Base-by-base conservation (phyloP, 139 green algal genomes). In the Closterium sp. region DNA sequence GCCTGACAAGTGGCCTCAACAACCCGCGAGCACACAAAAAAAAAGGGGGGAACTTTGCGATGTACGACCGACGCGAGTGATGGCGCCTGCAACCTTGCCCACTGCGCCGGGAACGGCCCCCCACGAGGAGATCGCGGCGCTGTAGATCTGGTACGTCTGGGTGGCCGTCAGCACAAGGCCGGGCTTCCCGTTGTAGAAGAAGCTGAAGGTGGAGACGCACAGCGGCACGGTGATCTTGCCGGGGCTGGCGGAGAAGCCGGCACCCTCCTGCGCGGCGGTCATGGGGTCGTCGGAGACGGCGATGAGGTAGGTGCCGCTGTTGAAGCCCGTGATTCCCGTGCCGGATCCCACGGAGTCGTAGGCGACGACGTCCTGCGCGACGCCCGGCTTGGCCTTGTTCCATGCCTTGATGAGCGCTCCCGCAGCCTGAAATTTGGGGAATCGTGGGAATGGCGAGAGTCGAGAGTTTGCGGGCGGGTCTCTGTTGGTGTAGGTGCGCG, bases 221-320 rank as follows among this genome's bases (percentile, higher is more conserved):
- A 34, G 83, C n/a, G 83, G 83, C n/a, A 86, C n/a, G 83, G 83
- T 86, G n/a, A 34, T 34, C 83, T 86, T 86, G 83, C n/a, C n/a
- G 83, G n/a, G n/a, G n/a, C n/a, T n/a, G n/a, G 21, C 21, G 83
- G 83, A 25, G n/a, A 25, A 0, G 83, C 16, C n/a, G 83, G 1
- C 55, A 19, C 55, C 55, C 55, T 86, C 83, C 25, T 86, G n/a
- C 0, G 30, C 30, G 0, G n/a, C n/a, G 83, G 83, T 86, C 83
- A 86, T 86, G 83, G 83, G n/a, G 21, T 32, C 83, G 21, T 86
- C 83, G 28, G 83, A 86, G 83, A 33, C 83, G 83, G 83, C 83
- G 31, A 86, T 86, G 83, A 86, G 83, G 83, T 86, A 86, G n/a
- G n/a, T 86, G n/a, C 83, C n/a, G 30, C n/a, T 16, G n/a, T 32